Base-by-base conservation (phyloP, 2,329 filamentous ascomycete species). In the Ramularia endophylla region DNA sequence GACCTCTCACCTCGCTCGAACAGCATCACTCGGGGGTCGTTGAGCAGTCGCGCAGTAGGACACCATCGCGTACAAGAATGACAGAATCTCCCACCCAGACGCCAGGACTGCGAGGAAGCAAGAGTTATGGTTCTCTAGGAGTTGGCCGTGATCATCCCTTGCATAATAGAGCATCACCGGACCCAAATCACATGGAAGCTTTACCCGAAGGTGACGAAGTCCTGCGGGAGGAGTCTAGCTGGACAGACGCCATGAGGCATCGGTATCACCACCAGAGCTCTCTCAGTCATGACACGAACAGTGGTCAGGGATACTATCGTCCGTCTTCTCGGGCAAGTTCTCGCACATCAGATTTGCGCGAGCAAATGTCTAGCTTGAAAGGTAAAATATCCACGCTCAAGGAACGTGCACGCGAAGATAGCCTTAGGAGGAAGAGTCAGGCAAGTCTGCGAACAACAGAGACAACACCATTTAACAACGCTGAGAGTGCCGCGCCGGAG, bases 351-450 rank as follows among this genome's bases (percentile, higher is more conserved):
- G 77, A 80, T 56, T 70, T 95, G 31, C 86, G 87, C 46, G 83
- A 87, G 51, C 87, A 94, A 60, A 86, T 95, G 77, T 81, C 84
- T 41, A 87, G 85, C 39, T 71, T 95, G 34, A 89, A 88, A 58
- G 86, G 85, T 45, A 87, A 87, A 56, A 88, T 95, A 27, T 89
- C 87, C 1, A 83, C 73, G 12, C 65, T 95, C 30, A 83, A 85
- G 53, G 80, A 88, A 48, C 82, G 87, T 54, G 84, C 86, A 0
- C 78, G 84, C 15, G 85, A 84, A 43, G 88, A 94, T 53, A 87
- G 77, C 53, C 64, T 94, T 55, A 81, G 85, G 56, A 77, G 88
- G 37, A 77, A 81, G 41, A 94, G 86, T 60, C 63, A 89, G 38
- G 82, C 87, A 53, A 88, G 77, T 56, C 65, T 90, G 45, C 77